phyloP scores from a whole-genome alignment of 1,284 basidiomycete genomes.

The Kalmanozyma brasiliensis region DNA sequence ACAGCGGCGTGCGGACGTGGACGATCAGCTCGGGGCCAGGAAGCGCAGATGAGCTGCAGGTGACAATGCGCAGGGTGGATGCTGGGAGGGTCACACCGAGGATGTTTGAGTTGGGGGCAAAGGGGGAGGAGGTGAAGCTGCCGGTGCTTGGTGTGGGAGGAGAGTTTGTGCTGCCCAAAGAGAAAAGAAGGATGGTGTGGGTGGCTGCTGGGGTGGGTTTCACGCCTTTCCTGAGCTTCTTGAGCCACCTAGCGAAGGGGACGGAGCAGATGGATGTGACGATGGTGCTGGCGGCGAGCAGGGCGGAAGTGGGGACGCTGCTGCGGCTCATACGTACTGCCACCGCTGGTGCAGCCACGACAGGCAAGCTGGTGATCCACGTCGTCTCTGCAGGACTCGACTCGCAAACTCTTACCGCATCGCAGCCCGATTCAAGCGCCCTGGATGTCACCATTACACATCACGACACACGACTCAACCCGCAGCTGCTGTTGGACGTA shows the following conservation, averaged over 20 bases:
- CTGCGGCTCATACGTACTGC: conserved; percentile 16
- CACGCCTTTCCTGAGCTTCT: conserved; percentile 34
- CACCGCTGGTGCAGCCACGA: not conserved
- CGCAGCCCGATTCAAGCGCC: not conserved
- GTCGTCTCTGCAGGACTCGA: conserved; percentile 25
- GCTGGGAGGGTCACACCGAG: conserved; percentile 27
- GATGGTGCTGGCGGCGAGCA: conserved; percentile 22
- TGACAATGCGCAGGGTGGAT: conserved; percentile 33
- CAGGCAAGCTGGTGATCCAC: conserved; percentile 15
- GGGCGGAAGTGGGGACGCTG: conserved; percentile 17
- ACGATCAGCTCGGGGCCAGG: conserved; percentile 35
- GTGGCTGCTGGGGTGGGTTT: conserved; percentile 27
- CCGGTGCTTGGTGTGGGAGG: conserved; percentile 34
- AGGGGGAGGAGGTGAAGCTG: conserved; percentile 1
- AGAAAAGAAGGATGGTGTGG: conserved; percentile 13
- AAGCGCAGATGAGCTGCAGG: not conserved
- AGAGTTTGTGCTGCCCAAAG: conserved; percentile 14
- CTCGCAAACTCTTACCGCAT: not conserved
- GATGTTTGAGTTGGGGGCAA: conserved; percentile 15
- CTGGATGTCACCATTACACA: conserved; percentile 5
- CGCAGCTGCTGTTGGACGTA: conserved; percentile 11
- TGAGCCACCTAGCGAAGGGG: not conserved
- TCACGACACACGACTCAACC: conserved; percentile 14
- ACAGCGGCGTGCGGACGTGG: conserved; percentile 37
- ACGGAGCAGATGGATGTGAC: conserved; percentile 3